phyloP scores from a whole-genome alignment of 441 rosid genomes.

The Cnidoscolus chayamansa region DNA sequence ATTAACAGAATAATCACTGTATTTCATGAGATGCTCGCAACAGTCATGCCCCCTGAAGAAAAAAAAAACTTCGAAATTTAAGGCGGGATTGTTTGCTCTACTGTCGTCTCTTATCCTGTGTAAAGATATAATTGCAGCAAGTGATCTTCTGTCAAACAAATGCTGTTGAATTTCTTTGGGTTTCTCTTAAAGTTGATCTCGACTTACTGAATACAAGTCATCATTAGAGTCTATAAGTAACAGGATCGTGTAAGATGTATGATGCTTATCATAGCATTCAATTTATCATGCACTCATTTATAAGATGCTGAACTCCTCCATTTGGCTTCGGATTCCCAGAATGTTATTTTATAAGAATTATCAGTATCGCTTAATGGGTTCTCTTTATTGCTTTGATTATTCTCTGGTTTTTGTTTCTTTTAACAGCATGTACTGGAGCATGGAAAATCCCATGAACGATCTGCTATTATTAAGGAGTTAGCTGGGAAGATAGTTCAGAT shows the following conservation, averaged over 20 bases:
- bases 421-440: conserved; percentile 73
- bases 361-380: background rate
- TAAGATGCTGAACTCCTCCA: background rate
- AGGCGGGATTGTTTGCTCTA: background rate
- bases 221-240: background rate
- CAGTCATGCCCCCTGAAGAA: too few species aligned
- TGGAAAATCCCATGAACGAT: conserved; percentile 64
- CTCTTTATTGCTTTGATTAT: background rate
- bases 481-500: conserved; percentile 72
- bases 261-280: too few species aligned
- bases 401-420: conserved; percentile 14
- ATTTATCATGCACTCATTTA: background rate
- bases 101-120: background rate
- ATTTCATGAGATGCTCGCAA: background rate
- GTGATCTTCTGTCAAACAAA: background rate
- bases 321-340: background rate
- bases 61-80: too few species aligned
- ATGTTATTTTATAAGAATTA: background rate
- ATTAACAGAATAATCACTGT: background rate
- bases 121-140: background rate
- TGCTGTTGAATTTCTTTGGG: background rate
- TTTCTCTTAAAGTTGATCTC: background rate
- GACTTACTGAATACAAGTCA: background rate
- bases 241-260: background rate
- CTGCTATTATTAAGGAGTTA: conserved; percentile 51